Evolutionary conservation across 345 rosid species (phyloP).

Genomic region (Sisymbrium altissimum): DNA sequence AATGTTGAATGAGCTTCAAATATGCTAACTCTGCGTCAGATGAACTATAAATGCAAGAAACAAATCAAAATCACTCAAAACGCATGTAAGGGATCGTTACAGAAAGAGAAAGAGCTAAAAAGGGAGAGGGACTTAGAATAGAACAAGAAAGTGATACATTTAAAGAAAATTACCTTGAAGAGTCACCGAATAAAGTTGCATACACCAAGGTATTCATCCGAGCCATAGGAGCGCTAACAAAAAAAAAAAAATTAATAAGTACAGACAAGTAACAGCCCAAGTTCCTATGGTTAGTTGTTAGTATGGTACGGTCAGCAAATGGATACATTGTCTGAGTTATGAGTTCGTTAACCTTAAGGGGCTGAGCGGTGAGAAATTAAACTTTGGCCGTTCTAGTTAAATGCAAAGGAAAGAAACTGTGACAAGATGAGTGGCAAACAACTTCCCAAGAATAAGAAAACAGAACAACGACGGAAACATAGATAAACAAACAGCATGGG

Average conservation of each 20-base stretch:
- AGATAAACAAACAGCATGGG: background rate
- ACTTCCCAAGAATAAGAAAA: constrained; percentile 5
- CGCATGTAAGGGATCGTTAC: constrained; percentile 7
- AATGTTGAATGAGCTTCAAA: constrained; percentile 86
- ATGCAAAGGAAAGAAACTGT: background rate
- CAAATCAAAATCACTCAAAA: background rate
- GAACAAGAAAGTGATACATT: constrained; percentile 1
- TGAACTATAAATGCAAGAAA: constrained; percentile 47
- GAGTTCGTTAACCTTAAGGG: background rate
- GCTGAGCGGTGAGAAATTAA: background rate
- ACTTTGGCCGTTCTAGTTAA: background rate
- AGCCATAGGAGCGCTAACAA: constrained; percentile 76
- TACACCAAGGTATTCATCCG: constrained; percentile 72
- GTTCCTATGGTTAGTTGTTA: background rate
- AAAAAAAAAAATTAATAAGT: constrained; percentile 2
- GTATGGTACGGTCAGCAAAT: background rate
- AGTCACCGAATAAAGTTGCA: constrained; percentile 76
- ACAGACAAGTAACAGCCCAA: background rate
- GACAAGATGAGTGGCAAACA: background rate
- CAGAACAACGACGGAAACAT: constrained; percentile 2
- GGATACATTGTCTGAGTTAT: background rate
- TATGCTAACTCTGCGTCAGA: constrained; percentile 85
- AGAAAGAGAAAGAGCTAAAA: constrained; percentile 8
- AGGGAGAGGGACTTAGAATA: background rate
- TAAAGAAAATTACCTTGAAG: constrained; percentile 58